These are phyloP conservation scores for Tetrapisispora pingtungensis DNA, from an alignment of 805 yeast genomes.

Conservation along the genomic window DNA sequence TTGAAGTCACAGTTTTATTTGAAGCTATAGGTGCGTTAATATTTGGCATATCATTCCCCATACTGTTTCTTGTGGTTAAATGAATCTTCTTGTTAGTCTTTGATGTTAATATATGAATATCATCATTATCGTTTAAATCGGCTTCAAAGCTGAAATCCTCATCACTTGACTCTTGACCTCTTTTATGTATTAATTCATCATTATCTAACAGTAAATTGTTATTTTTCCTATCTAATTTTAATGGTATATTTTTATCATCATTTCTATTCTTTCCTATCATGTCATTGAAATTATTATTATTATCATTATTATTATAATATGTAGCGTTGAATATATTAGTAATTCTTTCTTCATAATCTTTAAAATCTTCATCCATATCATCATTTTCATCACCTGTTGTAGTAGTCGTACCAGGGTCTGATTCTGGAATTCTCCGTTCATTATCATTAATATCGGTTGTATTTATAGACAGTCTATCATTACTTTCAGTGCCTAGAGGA, in stretches of 20 bases:
- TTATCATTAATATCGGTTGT: conserved; percentile 5
- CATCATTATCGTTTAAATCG: background rate
- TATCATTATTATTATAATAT: background rate
- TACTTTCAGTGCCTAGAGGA: conserved; percentile 5
- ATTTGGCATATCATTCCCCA: background rate
- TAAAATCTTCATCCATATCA: conserved; percentile 2
- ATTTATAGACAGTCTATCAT: background rate
- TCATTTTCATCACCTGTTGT: conserved; percentile 19
- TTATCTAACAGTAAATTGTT: background rate
- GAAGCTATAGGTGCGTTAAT: background rate
- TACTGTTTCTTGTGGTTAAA: background rate
- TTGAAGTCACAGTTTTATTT: background rate
- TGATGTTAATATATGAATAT: too few species aligned
- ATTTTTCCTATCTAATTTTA: too few species aligned
- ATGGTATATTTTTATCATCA: background rate
- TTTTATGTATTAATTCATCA: background rate
- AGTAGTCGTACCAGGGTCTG: conserved; percentile 26
- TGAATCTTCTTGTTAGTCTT: too few species aligned
- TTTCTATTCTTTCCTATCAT: background rate
- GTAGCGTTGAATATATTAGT: background rate
- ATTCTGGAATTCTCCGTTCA: conserved; percentile 24
- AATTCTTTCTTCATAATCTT: background rate
- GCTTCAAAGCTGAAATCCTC: background rate
- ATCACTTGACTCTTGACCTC: background rate
- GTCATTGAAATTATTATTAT: background rate